Evolutionary conservation across 1,284 basidiomycete genomes (phyloP), one percentile per base, ranked within the genome.

Genomic region (Ceratobasidium sp.): DNA sequence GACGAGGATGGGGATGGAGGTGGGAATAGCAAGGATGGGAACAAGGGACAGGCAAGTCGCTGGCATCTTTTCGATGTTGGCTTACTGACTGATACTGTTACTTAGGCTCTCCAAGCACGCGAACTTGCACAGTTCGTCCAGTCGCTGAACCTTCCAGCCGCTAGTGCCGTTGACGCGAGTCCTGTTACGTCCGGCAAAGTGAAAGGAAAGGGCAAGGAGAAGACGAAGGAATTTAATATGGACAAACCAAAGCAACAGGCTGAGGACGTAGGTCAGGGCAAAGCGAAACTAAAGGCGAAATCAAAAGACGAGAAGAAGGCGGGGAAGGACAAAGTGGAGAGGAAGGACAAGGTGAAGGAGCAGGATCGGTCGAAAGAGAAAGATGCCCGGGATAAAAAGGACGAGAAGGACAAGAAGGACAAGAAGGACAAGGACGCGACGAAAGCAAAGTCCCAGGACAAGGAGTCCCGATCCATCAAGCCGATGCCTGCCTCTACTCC

Each of bases 1-100:
- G 80, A 80, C 68, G 79, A 79, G 27, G 79, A 76, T 52, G 72
- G 75, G 15, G 75, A 77, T 2, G 76, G 73, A 4, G 75, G 74
- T 15, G 76, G 71, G 6, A 71, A 68, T 6, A 68, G 62, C 29
- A 56, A 77, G 35, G 79, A 79, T 71, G 78, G 77, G 45, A 68
- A 76, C 71, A 52, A 40, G 8, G 10, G 17, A 42, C 42, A 69
- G 32, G 47, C 49, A 42, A 22, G 13, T 47, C 38, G 15, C 7
- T 34, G n/a, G 15, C 29, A 8, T 47, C 6, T 32, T 4, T 8
- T 8, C 13, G 76, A 77, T 52, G 74, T 76, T 58, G 56, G 73
- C 74, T n/a, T n/a, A n/a, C n/a, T n/a, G n/a, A n/a, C n/a, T n/a
- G n/a, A n/a, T 53, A n/a, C 35, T 40, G 52, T 49, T 10, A 31